Evolutionary conservation across 257 asterid species (phyloP), one percentile per base, ranked within the genome.

Genomic region (Salvia rosmarinus): DNA sequence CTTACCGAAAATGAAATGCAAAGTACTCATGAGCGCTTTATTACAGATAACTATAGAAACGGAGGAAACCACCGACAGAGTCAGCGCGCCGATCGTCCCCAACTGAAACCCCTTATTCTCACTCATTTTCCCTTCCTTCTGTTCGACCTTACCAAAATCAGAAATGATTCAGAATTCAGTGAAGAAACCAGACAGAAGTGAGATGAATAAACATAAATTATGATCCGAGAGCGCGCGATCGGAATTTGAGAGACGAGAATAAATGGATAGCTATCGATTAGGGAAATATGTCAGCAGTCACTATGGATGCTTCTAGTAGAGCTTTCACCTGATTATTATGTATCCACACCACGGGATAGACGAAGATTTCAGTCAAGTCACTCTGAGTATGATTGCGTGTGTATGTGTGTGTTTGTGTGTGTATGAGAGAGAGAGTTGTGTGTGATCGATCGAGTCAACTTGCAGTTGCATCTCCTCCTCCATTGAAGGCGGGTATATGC

Each of bases 11-110:
- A 77, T 89, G 73, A 91, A 89, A 77, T 90, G 86, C 57, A 91
- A 71, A 49, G 82, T 59, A 83, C 95, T 91, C 95, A 89, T 89
- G 40, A 89, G 96, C 75, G 95, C 94, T 75, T 91, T 89, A 64
- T 91, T 91, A 60, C 95, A 91, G 47, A 91, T 91, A 79, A 87
- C 97, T 30, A 89, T 89, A 9, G 96, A 89, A 42, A 91, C 96
- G 12, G 96, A 89, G 0, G 96, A 89, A 71, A 91, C 87, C 79
- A 89, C 97, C 47, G 97, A 89, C 67, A 91, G 77, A 71, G 84
- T 75, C 82, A 89, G 80, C 62, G 96, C 96, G 55, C 97, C 96
- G 6, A 89, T 59, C 54, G 96, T 91, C 64, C 96, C 95, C 62
- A 91, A 52, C 82, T 86, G 91, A 81, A 86, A 83, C 55, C 91